Percentiles rank a stretch among this genome's conserved stretches.
phyloP scores from a whole-genome alignment of 345 rosid species.

The thale cress (Arabidopsis thaliana) region TAIR10.1 NC_003074.8:18560501-18561000 shows the following conservation, averaged over 20 bases:
- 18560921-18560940: constrained; percentile 47
- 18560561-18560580: not conserved
- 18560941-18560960: constrained; percentile 42
- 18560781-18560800: not conserved
- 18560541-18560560: not conserved
- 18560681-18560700: constrained; percentile 18
- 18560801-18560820: constrained; percentile 64
- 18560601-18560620: constrained; percentile 19
- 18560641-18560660: constrained; percentile 45
- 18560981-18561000: constrained; percentile 6
- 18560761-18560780: constrained; percentile 39
- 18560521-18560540: not conserved
- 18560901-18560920: constrained; percentile 41
- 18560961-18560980: constrained; percentile 26
- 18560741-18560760: constrained; percentile 62
- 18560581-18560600: not conserved
- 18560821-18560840: constrained; percentile 44
- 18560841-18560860: constrained; percentile 40
- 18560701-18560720: constrained; percentile 55
- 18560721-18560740: constrained; percentile 68
- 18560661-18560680: constrained; percentile 36
- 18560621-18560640: constrained; percentile 39
- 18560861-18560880: constrained; percentile 39
- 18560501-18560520: not conserved
- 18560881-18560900: constrained; percentile 31